Conservation (phyloP, 495 filamentous ascomycete genomes). For the Aspergillus haitiensis region DNA sequence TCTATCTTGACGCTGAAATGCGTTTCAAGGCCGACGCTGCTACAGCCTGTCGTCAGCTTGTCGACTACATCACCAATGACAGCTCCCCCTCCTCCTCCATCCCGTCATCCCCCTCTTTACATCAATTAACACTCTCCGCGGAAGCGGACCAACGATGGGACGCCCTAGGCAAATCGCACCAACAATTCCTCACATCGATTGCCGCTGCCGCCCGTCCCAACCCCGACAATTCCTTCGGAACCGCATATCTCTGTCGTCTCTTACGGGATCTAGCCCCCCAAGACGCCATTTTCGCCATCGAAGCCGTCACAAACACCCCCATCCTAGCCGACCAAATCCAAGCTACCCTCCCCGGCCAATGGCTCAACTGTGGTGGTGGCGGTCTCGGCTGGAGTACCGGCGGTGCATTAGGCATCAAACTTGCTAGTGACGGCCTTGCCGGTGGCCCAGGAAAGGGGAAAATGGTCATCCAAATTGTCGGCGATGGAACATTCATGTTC, state of each 20-base stretch:
- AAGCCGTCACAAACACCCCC: constrained; percentile 80
- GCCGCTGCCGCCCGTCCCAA: neutral
- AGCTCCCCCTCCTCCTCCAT: too few relatives aligned
- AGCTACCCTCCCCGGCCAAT: constrained; percentile 66
- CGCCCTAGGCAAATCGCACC: neutral
- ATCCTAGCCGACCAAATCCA: constrained; percentile 76
- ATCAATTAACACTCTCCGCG: neutral
- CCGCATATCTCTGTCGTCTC: constrained; percentile 59
- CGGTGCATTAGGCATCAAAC: constrained; percentile 76
- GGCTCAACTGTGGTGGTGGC: constrained; percentile 86
- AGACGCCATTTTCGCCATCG: constrained; percentile 77
- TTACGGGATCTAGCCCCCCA: constrained; percentile 64
- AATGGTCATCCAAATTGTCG: constrained; percentile 80
- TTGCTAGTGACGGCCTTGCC: constrained; percentile 62
- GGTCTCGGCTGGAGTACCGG: constrained; percentile 93
- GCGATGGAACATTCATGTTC: constrained; percentile 86
- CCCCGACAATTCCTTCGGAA: constrained; percentile 34
- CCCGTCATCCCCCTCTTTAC: neutral
- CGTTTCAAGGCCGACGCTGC: neutral
- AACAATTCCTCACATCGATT: neutral
- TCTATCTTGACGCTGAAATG: neutral
- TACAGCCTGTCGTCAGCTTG: constrained; percentile 2
- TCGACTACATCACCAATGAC: neutral
- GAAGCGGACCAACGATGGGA: neutral
- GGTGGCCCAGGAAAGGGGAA: constrained; percentile 50